Base-by-base conservation (phyloP, 176 grass and related monocot species). In the Cenchrus americanus region DNA sequence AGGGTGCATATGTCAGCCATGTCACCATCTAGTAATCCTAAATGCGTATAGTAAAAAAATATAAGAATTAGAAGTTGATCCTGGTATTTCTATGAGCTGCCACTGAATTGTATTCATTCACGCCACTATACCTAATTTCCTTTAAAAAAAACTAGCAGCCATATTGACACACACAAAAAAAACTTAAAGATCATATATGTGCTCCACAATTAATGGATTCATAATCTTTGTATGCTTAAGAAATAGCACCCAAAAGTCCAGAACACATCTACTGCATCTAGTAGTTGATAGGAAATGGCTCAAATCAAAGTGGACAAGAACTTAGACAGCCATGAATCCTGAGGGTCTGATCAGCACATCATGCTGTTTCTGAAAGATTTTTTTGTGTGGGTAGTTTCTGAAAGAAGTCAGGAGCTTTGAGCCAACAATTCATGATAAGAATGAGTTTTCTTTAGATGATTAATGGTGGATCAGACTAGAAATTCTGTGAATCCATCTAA, bases 381-480 rank as follows among this genome's bases (percentile, higher is more conserved):
- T 30, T 30, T 30, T 30, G 1, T 1, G 27, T 30, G 27, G 27
- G 27, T 30, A 30, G 6, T 51, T 60, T 60, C 57, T 60, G 7
- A 23, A 23, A n/a, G 57, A 70, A 12, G 5, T 62, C 62, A 60
- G 57, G 2, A 60, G 21, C 21, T 60, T 60, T 60, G 8, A 60
- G 23, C 21, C 57, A 60, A 60, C 74, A 55, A n/a, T n/a, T 55
- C 14, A 63, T 71, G 21, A 80, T 27, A 55, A 86, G 5, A 34
- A 11, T 22, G 14, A 41, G n/a, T 84, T 77, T 54, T 27, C 13
- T 32, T 5, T 30, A 48, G 34, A n/a, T 81, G 23, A 75, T 67
- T 58, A 72, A 65, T 73, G 26, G 68, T 50, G 14, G 11, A 50
- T 21, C 14, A 74, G 60, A 58, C 21, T 17, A 60, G 8, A 83